phyloP scores from a whole-genome alignment of 371 early-diverging fungal species.

The Synchytrium microbalum region DNA sequence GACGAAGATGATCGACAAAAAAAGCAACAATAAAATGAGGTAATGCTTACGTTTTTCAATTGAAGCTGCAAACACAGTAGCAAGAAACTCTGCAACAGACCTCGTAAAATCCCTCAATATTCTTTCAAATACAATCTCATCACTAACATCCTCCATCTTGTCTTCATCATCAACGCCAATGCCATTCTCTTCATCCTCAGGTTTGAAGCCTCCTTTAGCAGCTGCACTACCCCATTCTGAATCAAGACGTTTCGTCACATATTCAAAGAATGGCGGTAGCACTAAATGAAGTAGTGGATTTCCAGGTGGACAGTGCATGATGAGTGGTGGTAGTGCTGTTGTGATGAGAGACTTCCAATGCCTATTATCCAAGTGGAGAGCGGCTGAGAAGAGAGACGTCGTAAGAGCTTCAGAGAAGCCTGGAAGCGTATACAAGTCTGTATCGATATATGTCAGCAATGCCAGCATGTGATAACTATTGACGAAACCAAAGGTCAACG shows the following conservation, averaged over 20 bases:
- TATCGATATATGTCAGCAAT: constrained; percentile 25
- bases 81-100: constrained; percentile 28
- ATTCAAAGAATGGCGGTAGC: constrained; percentile 32
- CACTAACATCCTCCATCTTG: constrained; percentile 23
- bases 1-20: not conserved
- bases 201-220: constrained; percentile 20
- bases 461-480: constrained; percentile 32
- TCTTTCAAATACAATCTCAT: constrained; percentile 41
- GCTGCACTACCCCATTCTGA: constrained; percentile 26
- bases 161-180: constrained; percentile 9
- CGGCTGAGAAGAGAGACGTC: constrained; percentile 26
- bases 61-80: constrained; percentile 10
- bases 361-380: constrained; percentile 28
- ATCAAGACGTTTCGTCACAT: constrained; percentile 25
- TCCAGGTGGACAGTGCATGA: constrained; percentile 1
- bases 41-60: not conserved
- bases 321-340: constrained; percentile 3
- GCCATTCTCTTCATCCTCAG: constrained; percentile 10
- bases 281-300: constrained; percentile 24
- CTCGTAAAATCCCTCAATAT: constrained; percentile 42
- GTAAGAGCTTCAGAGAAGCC: constrained; percentile 20
- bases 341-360: constrained; percentile 36
- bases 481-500: constrained; percentile 17
- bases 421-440: constrained; percentile 29
- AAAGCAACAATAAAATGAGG: not conserved